Evolutionary conservation across 2,329 filamentous ascomycete species (phyloP), one percentile per base, ranked within the genome.

Genomic region (Colletotrichum chlorophyti): DNA sequence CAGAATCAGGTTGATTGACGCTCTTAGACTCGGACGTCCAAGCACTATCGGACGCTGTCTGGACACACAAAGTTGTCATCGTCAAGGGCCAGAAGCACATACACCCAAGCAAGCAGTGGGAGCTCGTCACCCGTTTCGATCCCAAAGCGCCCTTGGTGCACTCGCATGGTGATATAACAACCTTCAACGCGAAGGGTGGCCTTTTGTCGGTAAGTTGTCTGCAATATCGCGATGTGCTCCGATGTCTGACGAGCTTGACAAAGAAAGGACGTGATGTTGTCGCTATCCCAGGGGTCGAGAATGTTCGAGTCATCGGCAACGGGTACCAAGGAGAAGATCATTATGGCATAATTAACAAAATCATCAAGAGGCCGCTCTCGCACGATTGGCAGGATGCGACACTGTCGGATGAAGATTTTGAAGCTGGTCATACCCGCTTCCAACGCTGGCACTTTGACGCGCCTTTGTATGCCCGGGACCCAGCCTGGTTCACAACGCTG

Each of bases 391-490:
- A 80, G 46, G 65, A 66, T 6, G 65, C 70, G 5, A 63, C 67
- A 11, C 69, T 75, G 10, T 52, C 66, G 1, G 52, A 65, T 6
- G 67, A 68, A 1, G 72, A 76, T 5, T 79, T 79, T 53, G 62
- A 69, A 2, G 62, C 66, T 5, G 77, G 78, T 9, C 70, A 76
- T 38, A 78, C 75, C 1, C 74, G 77, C 15, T 80, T 80, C 57
- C 77, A 80, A 42, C 68, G 75, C 23, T 80, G 78, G 78, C 78
- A 80, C 58, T 76, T 80, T n/a, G 77, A 81, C 57, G 78, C 75
- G 7, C 75, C 77, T 1, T 67, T 79, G 2, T 79, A 78, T 58
- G 72, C 63, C 3, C 68, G 71, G 5, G 71, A 78, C 24, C 76
- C 75, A 0, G 72, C 76, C 1, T 74, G 71, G 69, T 77, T 77